phyloP scores from a whole-genome alignment of 1,139 yeast genomes.

The Waltiozyma sp. region DNA sequence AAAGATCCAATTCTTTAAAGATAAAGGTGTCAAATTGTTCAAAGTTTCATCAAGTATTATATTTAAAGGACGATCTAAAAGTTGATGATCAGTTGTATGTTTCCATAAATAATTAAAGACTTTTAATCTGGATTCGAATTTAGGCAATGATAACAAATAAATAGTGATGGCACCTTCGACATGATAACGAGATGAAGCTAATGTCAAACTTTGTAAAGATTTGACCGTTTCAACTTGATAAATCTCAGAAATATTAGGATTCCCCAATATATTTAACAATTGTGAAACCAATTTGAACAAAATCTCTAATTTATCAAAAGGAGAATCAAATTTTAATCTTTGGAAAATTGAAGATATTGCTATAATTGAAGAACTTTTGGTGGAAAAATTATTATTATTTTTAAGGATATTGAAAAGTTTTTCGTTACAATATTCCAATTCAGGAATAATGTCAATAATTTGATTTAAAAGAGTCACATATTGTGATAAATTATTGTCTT shows the following conservation, averaged over 20 bases:
- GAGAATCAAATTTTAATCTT: slow-evolving; percentile 11
- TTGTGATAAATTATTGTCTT: slow-evolving; percentile 12
- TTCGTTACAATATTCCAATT: slow-evolving; percentile 16
- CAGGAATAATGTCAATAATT: slow-evolving; percentile 38
- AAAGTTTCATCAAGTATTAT: slow-evolving; percentile 53
- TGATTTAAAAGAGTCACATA: slow-evolving; percentile 31
- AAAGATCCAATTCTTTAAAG: slow-evolving; percentile 48
- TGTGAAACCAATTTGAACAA: slow-evolving; percentile 11
- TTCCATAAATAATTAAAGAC: slow-evolving; percentile 52
- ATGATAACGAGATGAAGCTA: slow-evolving; percentile 23
- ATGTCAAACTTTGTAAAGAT: slow-evolving; percentile 11
- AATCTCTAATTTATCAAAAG: slow-evolving; percentile 10
- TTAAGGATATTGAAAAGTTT: slow-evolving; percentile 7
- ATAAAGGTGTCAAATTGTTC: slow-evolving; percentile 29
- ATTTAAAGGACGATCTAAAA: slow-evolving; percentile 58
- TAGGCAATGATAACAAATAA: slow-evolving; percentile 31
- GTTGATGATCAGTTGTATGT: slow-evolving; percentile 34
- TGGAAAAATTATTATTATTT: slow-evolving; percentile 1
- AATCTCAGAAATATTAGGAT: slow-evolving; percentile 4
- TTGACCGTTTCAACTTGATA: slow-evolving; percentile 17
- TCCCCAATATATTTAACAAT: slow-evolving; percentile 8
- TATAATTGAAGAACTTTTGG: slow-evolving; percentile 5
- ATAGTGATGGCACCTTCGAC: slow-evolving; percentile 52
- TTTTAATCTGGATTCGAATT: slow-evolving; percentile 27
- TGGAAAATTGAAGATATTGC: slow-evolving; percentile 10